Base-by-base conservation (phyloP, 148 eudicot genomes). In the Euryodendron excelsum region DNA sequence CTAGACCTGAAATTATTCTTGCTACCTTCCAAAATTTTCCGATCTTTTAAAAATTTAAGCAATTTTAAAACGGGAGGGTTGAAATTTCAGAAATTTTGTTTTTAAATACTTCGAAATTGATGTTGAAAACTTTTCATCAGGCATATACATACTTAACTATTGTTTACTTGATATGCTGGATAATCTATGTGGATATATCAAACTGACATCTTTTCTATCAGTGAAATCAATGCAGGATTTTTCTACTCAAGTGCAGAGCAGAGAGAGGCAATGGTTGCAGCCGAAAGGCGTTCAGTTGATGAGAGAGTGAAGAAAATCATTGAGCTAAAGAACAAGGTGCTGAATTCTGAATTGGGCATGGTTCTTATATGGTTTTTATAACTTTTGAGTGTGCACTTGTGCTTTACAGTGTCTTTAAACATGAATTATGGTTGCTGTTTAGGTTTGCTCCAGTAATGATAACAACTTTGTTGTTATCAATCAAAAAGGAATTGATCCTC, bases 171-270 rank as follows among this genome's bases (percentile, higher is more conserved):
- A 30, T 62, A 73, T 47, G 36, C 71, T 79, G 45, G 50, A 61
- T 79, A 21, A 63, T 45, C 65, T 27, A 41, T 27, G 31, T n/a
- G 25, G 5, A 20, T 3, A 27, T 73, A 45, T 48, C 18, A 48
- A 37, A 75, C 78, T 85, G 78, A 83, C 72, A 23, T 41, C 77
- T 58, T 76, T 77, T 64, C 73, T 75, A 41, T 76, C 94, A 96
- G 99, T 90, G 99, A 96, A 87, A 80, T 96, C 86, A 96, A 96
- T 91, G 97, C 99, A 85, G 99, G 99, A 27, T 96, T 93, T 81
- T 96, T 93, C 88, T 96, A 96, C 89, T 93, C 99, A 52, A 96
- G 76, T 80, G 97, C 99, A 8, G 94, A 91, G 70, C 99, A 96
- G 86, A 96, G 99, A 82, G 99, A 96, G 83, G 93, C 96, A 76